phyloP scores from a whole-genome alignment of 768 basidiomycete species.

The Leccinum truebloodii region DNA sequence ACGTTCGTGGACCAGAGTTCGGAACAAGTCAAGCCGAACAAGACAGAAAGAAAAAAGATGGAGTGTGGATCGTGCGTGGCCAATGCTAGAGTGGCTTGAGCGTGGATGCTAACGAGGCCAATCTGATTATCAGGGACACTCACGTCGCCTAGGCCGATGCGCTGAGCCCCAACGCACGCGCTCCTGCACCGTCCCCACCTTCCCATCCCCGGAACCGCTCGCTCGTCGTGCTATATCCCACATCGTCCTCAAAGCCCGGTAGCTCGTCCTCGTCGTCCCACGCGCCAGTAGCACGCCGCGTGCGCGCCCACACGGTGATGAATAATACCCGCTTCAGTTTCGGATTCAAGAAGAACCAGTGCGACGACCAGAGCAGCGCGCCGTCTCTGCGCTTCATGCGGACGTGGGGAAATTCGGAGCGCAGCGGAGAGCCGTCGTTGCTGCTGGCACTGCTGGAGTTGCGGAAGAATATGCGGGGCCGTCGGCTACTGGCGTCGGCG shows the following conservation, averaged over 20 bases:
- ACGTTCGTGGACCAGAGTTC: background rate
- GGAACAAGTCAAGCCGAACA: background rate
- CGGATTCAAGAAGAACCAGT: slow-evolving; percentile 96
- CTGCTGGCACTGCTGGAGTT: slow-evolving; percentile 38
- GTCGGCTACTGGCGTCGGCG: slow-evolving; percentile 6
- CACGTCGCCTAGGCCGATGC: slow-evolving; percentile 32
- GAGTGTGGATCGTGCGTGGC: background rate
- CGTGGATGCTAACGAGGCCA: slow-evolving; percentile 6
- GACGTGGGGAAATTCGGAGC: slow-evolving; percentile 45
- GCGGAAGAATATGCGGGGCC: slow-evolving; percentile 20
- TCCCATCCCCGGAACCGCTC: slow-evolving; percentile 83
- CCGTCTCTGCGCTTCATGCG: slow-evolving; percentile 61
- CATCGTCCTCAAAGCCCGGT: slow-evolving; percentile 38
- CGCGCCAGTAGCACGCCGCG: slow-evolving; percentile 54
- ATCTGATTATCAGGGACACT: slow-evolving; percentile 16
- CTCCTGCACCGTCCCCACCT: slow-evolving; percentile 76
- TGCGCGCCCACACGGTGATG: slow-evolving; percentile 88
- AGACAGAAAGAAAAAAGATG: background rate
- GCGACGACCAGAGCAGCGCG: slow-evolving; percentile 90
- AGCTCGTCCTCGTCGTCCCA: slow-evolving; percentile 50
- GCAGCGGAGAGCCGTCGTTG: slow-evolving; percentile 33
- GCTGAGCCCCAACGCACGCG: slow-evolving; percentile 71
- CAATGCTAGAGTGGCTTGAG: slow-evolving; percentile 14
- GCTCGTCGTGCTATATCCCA: slow-evolving; percentile 34
- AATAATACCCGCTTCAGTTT: slow-evolving; percentile 92